These are phyloP conservation scores for Rhynchosporium secalis DNA, from an alignment of 2,329 filamentous ascomycete species.

Conservation along the genomic window DNA sequence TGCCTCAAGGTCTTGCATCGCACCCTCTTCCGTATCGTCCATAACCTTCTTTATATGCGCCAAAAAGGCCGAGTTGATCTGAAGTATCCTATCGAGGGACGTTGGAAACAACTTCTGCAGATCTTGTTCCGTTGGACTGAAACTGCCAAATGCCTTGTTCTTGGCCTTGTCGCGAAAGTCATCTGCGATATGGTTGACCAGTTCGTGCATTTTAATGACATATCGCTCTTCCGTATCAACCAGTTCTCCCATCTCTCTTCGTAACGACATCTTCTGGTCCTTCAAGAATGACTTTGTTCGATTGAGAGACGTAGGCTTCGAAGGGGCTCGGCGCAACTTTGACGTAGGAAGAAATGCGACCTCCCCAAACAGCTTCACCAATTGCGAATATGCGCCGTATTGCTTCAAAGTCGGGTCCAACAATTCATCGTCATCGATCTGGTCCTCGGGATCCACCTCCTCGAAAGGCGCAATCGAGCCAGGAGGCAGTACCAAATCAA, in stretches of 20 bases:
- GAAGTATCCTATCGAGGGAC: constrained; percentile 76
- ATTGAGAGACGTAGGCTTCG: constrained; percentile 78
- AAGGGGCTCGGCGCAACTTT: constrained; percentile 80
- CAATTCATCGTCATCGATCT: constrained; percentile 60
- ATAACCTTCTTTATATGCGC: constrained; percentile 73
- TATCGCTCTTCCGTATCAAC: constrained; percentile 94
- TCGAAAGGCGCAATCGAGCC: constrained; percentile 67
- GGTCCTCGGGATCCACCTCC: constrained; percentile 59
- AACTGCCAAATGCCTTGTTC: constrained; percentile 57
- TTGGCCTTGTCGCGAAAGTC: constrained; percentile 75
- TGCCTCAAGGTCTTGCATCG: constrained; percentile 72
- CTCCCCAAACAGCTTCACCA: constrained; percentile 80
- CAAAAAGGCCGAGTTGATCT: constrained; percentile 80
- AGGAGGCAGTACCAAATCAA: constrained; percentile 82
- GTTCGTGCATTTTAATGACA: constrained; percentile 79
- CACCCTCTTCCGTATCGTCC: constrained; percentile 80
- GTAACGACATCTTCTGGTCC: constrained; percentile 79
- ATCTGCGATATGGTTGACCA: constrained; percentile 77
- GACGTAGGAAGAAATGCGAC: constrained; percentile 85
- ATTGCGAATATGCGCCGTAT: constrained; percentile 74
- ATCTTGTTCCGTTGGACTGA: constrained; percentile 70
- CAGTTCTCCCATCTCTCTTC: constrained; percentile 86
- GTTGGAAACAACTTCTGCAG: constrained; percentile 77
- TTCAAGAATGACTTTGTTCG: constrained; percentile 74
- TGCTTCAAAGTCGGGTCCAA: constrained; percentile 64